Evolutionary conservation across 2,329 filamentous ascomycete genomes (phyloP).

Genomic region (Fusarium bulbicola): DNA sequence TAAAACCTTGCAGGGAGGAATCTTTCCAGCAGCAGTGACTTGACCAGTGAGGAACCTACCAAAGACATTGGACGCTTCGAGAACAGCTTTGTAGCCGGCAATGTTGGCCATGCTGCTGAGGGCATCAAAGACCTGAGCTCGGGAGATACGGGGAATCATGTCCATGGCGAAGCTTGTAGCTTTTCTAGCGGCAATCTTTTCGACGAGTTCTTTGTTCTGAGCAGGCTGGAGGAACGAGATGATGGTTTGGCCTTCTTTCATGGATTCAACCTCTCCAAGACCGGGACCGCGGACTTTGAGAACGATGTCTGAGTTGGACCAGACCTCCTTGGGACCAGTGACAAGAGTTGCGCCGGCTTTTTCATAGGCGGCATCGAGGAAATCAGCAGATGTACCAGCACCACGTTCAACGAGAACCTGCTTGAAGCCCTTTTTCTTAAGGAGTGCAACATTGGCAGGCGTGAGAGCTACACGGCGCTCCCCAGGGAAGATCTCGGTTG

Average conservation of each 20-base stretch:
- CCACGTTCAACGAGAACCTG: conserved; percentile 82
- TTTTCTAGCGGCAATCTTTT: conserved; percentile 74
- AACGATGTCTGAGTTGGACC: conserved; percentile 79
- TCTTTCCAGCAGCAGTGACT: conserved; percentile 89
- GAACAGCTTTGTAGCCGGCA: conserved; percentile 89
- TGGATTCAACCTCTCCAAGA: conserved; percentile 71
- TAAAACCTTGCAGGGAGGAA: conserved; percentile 88
- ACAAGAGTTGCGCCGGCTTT: conserved; percentile 81
- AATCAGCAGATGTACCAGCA: conserved; percentile 80
- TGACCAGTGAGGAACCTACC: conserved; percentile 89
- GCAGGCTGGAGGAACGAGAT: conserved; percentile 86
- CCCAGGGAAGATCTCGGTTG: conserved; percentile 78
- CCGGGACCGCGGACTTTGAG: conserved; percentile 85
- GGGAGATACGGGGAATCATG: conserved; percentile 88
- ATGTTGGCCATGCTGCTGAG: conserved; percentile 95
- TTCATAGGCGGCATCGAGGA: conserved; percentile 79
- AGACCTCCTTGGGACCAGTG: conserved; percentile 72
- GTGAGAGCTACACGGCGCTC: conserved; percentile 88
- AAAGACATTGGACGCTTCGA: conserved; percentile 90
- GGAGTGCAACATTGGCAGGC: conserved; percentile 80
- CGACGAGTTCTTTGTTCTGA: conserved; percentile 80
- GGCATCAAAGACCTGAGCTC: conserved; percentile 88
- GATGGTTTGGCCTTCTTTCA: conserved; percentile 76
- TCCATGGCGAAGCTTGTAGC: conserved; percentile 91
- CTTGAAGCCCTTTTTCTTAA: conserved; percentile 86